These are phyloP conservation scores for Sporobolus alterniflorus DNA, from an alignment of 202 grass and related monocot species.

Conservation along the genomic window DNA sequence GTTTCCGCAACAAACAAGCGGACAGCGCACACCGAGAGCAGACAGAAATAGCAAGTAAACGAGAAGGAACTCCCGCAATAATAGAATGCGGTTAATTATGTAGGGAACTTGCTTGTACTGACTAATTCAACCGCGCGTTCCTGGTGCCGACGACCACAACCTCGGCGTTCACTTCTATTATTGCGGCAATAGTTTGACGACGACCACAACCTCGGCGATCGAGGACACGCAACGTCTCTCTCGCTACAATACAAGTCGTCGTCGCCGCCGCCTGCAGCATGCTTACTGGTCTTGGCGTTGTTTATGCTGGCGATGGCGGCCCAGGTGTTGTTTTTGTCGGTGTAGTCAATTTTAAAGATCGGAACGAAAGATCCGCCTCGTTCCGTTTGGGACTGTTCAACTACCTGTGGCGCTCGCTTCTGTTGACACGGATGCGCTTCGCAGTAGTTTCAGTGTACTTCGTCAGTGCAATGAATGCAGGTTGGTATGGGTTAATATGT, in stretches of 20 bases:
- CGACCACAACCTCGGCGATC: constrained; percentile 25
- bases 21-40: neutral
- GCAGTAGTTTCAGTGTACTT: neutral
- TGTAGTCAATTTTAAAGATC: constrained; percentile 42
- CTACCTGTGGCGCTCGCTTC: neutral
- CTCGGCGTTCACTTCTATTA: too few species aligned
- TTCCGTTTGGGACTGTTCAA: constrained; percentile 7
- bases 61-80: neutral
- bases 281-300: constrained; percentile 7
- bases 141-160: constrained; percentile 28
- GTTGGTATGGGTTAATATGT: neutral
- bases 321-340: constrained; percentile 31
- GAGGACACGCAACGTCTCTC: neutral
- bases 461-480: neutral
- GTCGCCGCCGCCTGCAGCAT: neutral
- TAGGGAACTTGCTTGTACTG: neutral
- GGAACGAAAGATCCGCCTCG: neutral
- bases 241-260: neutral
- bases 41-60: constrained; percentile 14
- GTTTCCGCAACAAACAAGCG: constrained; percentile 14
- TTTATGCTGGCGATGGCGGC: constrained; percentile 9
- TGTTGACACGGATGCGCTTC: too few species aligned
- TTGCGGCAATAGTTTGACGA: constrained; percentile 50
- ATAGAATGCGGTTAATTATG: neutral
- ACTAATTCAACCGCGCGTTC: neutral